Base-by-base conservation (phyloP, 805 yeast genomes). In the Wickerhamiella musiphila region DNA sequence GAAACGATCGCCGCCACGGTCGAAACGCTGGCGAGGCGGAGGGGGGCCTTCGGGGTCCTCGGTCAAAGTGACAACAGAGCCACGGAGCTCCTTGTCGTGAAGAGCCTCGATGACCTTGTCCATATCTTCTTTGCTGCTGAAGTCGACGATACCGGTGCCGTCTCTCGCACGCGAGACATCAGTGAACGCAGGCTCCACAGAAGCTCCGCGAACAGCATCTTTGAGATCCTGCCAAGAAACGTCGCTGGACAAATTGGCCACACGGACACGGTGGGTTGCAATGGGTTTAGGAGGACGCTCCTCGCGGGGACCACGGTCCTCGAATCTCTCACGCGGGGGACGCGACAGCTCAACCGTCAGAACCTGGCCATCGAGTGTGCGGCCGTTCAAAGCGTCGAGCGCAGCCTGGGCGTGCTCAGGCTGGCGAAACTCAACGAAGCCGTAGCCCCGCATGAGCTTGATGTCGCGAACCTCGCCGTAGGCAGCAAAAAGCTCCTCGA, bases 91-190 rank as follows among this genome's bases (percentile, higher is more conserved):
- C 39, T 70, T 61, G 43, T 39, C 93, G 51, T 82, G 83, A 45
- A 90, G 61, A 36, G 68, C 67, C 33, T 68, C 68, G 14, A 90
- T 86, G n/a, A 86, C 94, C 48, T 72, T 57, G 8, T 84, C 73
- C 8, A 96, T 83, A 51, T 90, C 98, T 36, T 79, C 93, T 15
- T 93, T 72, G 21, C 86, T 74, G 23, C 93, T 78, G 53, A 90
- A 90, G 54, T 90, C 92, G 4, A 96, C 96, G 62, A 90, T 40
- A 35, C 57, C 63, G 26, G 50, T 45, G 26, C 57, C 56, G 29
- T 53, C 60, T 6, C 54, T 46, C 30, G 31, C 35, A n/a, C 53
- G 48, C 6, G 54, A 44, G 17, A 56, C 53, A 35, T 54, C 55
- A 17, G 63, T 48, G 44, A 43, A 57, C 16, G 45, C 43, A 13